These are phyloP conservation scores for Hirsutella thompsonii DNA, from an alignment of 2,329 filamentous ascomycete species.

Conservation along the genomic window DNA sequence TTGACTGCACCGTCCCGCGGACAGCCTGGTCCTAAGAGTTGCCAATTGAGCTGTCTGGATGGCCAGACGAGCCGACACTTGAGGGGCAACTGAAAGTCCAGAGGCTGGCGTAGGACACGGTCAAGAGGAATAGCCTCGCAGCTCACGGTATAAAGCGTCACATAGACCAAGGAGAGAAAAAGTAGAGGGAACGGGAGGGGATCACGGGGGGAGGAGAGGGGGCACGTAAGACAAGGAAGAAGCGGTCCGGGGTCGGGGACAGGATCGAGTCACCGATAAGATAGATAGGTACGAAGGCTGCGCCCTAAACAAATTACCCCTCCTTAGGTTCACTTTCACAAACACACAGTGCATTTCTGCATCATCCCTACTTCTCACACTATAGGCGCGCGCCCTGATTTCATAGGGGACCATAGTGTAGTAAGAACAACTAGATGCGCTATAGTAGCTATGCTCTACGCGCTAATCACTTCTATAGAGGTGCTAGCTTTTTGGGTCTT, in stretches of 20 bases:
- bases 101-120: constrained; percentile 5
- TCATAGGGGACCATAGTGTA: no score
- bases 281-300: no score
- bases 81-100: constrained; percentile 9
- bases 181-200: constrained; percentile 1
- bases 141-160: constrained; percentile 2
- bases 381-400: no score
- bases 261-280: constrained; percentile 5
- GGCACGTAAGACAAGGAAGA: constrained; percentile 6
- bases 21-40: constrained; percentile 17
- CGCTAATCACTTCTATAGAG: no score
- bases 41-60: constrained; percentile 14
- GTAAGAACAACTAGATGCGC: no score
- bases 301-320: no score
- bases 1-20: constrained; percentile 21
- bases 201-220: background rate
- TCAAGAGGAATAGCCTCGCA: constrained; percentile 2
- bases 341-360: no score
- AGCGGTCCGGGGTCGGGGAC: constrained; percentile 7
- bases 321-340: no score
- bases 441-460: no score
- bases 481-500: no score
- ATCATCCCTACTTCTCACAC: no score
- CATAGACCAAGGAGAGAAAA: constrained; percentile 4
- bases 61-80: constrained; percentile 4